Evolutionary conservation across 2,329 filamentous ascomycete genomes (phyloP), one percentile per base, ranked within the genome.

Genomic region (Aspergillus tubingensis): DNA sequence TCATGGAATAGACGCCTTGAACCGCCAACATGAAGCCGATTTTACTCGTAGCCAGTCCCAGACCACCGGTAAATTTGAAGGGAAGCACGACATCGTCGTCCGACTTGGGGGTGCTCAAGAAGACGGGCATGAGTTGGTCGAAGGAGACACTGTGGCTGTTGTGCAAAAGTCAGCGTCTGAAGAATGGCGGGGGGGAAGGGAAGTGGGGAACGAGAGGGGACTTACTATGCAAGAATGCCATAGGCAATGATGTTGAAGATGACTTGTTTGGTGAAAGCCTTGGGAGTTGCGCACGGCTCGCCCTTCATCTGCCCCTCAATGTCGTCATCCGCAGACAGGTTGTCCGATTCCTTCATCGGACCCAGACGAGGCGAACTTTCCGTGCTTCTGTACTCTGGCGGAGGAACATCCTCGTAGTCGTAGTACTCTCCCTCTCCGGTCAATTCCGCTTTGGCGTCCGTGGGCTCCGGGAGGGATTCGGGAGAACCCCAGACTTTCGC

Each of bases 171-270:
- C 54, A 67, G 67, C 61, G 82, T 67, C 36, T 51, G 49, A n/a
- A 27, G 15, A 5, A 15, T 8, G 10, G 13, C 47, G 36, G 32
- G 32, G 32, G 30, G 4, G 8, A 11, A 32, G 10, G 15, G 32
- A 36, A 36, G 48, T 21, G 13, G 38, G 62, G 58, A 50, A 49
- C 23, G 30, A 48, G 41, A 13, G 48, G 30, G 57, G 58, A 88
- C 92, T 86, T 84, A 96, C 92, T 96, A 97, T 65, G 94, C 94
- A 61, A 98, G 82, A 69, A 98, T 92, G 48, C 93, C 94, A 73
- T 96, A 96, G 55, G 91, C 92, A 59, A 94, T 79, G 65, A 97
- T 96, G 72, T 93, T 94, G 71, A 96, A 82, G 62, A 96, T 82
- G 58, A 98, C 91, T 53, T 94, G 91, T 72, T 83, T 87, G 11